Evolutionary conservation across 179 eudicot species (phyloP), one percentile per base, ranked within the genome.

Genomic region (Heliamphora pulchella): DNA sequence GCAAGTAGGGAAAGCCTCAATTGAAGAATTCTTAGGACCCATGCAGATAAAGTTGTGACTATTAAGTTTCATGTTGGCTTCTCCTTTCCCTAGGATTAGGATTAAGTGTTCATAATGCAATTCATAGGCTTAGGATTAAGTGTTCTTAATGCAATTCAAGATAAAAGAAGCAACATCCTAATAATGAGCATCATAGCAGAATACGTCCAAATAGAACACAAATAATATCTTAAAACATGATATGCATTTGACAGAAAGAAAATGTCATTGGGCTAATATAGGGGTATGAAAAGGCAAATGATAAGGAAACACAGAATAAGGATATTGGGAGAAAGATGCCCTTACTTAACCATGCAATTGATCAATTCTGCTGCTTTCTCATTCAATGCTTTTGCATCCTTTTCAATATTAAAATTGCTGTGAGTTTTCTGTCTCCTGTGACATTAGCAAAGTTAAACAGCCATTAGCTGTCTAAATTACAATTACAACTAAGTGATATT

Each of bases 261-360:
- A 53, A 57, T 74, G 64, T 57, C 17, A n/a, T 75, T 43, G 22
- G 48, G 67, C 66, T 39, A 47, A 44, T 44, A 7, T 15, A 55
- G 39, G 66, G 15, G 79, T 61, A 47, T 46, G 15, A 44, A 68
- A 55, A 3, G 17, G 17, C 2, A 31, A 59, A 57, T 10, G 44
- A 9, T 9, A 67, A 79, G 47, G 39, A 31, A 51, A 22, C 15
- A 85, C 39, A 20, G 58, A 39, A 57, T 47, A 69, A 17, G 18
- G 11, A 78, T 48, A 75, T 66, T 31, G 39, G n/a, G 63, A 65
- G 53, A 68, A 76, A 47, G 2, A 50, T 74, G 70, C 78, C 58
- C 79, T 72, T 90, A 94, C 98, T 88, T 86, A 71, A 91, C 72
- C 89, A 91, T 87, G 88, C 83, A 78, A 69, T 86, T 85, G 80